Base-by-base conservation (phyloP, 176 grass and related monocot species). In the Puya raimondii region DNA sequence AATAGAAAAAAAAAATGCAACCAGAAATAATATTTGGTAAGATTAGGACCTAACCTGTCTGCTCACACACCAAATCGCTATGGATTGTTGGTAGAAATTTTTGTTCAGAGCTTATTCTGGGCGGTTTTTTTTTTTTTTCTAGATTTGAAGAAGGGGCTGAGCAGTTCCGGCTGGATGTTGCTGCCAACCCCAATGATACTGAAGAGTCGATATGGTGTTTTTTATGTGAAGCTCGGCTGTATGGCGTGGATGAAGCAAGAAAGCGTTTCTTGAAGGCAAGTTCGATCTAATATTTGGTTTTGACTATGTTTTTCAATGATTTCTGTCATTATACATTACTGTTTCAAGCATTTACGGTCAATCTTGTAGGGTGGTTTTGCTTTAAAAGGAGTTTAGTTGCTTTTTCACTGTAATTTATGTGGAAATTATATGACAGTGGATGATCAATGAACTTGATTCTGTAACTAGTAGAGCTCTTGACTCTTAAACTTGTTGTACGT, bases 141-240 rank as follows among this genome's bases (percentile, higher is more conserved):
- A 96, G 92, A 77, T 91, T 96, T 22, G 51, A 87, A 68, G 92
- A 96, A 23, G 92, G 81, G 9, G 92, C 92, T 14, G 88, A 86
- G 73, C 92, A 96, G 72, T 92, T 92, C 72, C 82, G 92, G 74
- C 53, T 96, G 51, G 92, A 96, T 12, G 88, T 91, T 74, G 84
- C 84, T 50, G 74, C 81, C 10, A 96, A 92, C 50, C 88, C 92
- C 0, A 85, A 96, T 6, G 88, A 96, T 48, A 91, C 84, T 0
- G 92, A 92, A 27, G 92, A 92, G 64, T 89, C 86, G 1, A 92
- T 92, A 81, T 96, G 92, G 92, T 96, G 86, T 75, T 92, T 91
- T 74, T 68, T 96, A 2, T 91, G 79, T 76, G 92, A 96, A 59
- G 85, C 88, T 83, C 88, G 79, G 65, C 23, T 89, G n/a, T 85